These are phyloP conservation scores for Gyromitra esculenta DNA, from an alignment of 2,329 filamentous ascomycete genomes.

Conservation along the genomic window DNA sequence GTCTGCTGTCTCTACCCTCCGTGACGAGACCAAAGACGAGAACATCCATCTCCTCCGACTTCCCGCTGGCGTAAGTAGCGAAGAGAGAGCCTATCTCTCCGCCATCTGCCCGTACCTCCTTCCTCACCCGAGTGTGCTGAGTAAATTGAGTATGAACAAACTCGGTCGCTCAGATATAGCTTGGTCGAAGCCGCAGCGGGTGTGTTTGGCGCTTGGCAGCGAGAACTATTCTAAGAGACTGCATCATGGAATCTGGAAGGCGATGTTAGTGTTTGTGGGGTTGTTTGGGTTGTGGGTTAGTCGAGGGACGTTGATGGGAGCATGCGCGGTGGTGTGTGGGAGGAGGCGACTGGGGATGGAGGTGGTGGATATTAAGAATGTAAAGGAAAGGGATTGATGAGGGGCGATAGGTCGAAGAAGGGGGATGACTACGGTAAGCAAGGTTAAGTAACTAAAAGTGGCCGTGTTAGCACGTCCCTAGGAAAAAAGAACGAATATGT, in stretches of 20 bases:
- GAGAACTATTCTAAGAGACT: neutral
- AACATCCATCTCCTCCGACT: slow-evolving; percentile 27
- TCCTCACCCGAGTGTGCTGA: slow-evolving; percentile 20
- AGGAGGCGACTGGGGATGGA: slow-evolving; percentile 42
- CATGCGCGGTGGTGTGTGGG: slow-evolving; percentile 42
- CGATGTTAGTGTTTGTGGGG: slow-evolving; percentile 3
- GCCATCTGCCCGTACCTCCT: slow-evolving; percentile 47
- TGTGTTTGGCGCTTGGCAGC: slow-evolving; percentile 28
- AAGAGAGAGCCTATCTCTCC: slow-evolving; percentile 33
- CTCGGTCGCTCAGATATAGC: neutral
- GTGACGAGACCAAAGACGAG: slow-evolving; percentile 4
- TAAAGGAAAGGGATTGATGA: neutral
- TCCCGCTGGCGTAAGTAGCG: neutral
- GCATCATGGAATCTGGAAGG: neutral
- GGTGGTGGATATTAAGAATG: slow-evolving; percentile 25
- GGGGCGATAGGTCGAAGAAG: neutral
- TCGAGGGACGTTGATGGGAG: slow-evolving; percentile 33
- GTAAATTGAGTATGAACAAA: slow-evolving; percentile 25
- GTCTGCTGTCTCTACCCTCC: slow-evolving; percentile 40
- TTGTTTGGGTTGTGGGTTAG: slow-evolving; percentile 39
- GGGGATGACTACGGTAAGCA: slow-evolving; percentile 22
- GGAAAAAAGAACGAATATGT: neutral
- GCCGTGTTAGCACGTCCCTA: neutral
- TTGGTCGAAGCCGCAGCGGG: slow-evolving; percentile 23
- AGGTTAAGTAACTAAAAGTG: neutral